A percentile compares a stretch with the other conserved stretches of the same genome.
These are phyloP conservation scores for Colletotrichum sp. DNA, from an alignment of 2,329 filamentous ascomycete genomes.

Conservation along the genomic window DNA sequence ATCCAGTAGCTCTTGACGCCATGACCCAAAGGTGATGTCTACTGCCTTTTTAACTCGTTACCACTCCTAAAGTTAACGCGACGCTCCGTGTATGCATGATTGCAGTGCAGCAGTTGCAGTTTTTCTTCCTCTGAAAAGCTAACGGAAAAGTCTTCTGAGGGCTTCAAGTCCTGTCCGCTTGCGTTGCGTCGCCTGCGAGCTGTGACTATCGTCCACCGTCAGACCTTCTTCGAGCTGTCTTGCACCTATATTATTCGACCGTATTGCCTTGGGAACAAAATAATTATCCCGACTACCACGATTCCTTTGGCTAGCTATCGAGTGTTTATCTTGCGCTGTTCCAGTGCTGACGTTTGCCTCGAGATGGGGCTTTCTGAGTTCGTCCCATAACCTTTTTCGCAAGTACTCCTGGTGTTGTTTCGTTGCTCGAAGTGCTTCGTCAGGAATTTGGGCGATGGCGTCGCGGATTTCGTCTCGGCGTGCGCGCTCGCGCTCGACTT, in stretches of 20 bases:
- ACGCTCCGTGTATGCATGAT: no score
- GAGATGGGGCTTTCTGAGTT: not conserved
- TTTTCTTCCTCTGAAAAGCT: not conserved
- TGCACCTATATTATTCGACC: no score
- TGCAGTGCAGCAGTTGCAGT: no score
- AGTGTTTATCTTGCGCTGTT: no score
- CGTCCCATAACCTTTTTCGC: not conserved
- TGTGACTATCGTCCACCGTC: not conserved
- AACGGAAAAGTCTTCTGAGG: fast-evolving
- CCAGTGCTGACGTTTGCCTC: not conserved
- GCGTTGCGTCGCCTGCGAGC: not conserved
- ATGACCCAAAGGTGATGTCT: no score
- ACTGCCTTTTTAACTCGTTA: no score
- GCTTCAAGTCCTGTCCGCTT: not conserved
- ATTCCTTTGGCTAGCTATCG: no score
- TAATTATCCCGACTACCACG: no score
- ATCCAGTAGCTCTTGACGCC: no score
- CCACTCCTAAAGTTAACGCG: no score
- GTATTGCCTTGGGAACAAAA: no score
- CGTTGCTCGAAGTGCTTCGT: not conserved
- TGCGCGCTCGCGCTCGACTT: not conserved
- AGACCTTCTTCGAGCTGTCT: not conserved
- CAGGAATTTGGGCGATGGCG: fast-evolving
- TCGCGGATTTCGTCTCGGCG: not conserved
- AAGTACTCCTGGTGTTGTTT: not conserved